Evolutionary conservation across 2,329 filamentous ascomycete species (phyloP).

Genomic region (Paraconiothyrium sp.): DNA sequence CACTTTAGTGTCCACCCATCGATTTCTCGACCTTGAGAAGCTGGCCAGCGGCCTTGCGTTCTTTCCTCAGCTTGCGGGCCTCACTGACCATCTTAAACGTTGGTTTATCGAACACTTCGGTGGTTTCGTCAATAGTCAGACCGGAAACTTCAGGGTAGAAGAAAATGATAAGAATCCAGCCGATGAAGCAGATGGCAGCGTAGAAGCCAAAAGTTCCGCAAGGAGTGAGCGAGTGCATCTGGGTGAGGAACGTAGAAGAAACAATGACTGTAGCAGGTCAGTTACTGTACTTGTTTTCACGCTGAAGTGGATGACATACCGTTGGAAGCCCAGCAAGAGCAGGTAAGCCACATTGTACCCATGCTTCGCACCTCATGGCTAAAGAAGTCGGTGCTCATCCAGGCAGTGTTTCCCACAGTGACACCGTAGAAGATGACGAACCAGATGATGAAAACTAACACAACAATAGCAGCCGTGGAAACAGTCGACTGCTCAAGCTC

Average conservation of each 20-base stretch:
- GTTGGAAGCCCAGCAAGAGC: conserved; percentile 46
- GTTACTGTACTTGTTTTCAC: not conserved
- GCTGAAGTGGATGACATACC: conserved; percentile 25
- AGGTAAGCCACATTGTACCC: conserved; percentile 61
- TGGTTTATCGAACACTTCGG: conserved; percentile 60
- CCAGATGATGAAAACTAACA: conserved; percentile 55
- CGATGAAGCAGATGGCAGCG: conserved; percentile 59
- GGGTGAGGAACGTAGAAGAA: conserved; percentile 60
- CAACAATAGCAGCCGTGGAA: conserved; percentile 47
- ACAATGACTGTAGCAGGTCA: conserved; percentile 53
- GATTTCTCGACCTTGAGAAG: conserved; percentile 14
- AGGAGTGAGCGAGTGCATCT: conserved; percentile 61
- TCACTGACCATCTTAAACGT: conserved; percentile 44
- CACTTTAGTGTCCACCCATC: conserved; percentile 16
- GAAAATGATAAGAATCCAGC: conserved; percentile 59
- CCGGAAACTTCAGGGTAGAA: conserved; percentile 61
- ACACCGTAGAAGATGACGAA: conserved; percentile 56
- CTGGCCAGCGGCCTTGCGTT: conserved; percentile 32
- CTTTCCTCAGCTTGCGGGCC: conserved; percentile 53
- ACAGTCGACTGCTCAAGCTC: conserved; percentile 47
- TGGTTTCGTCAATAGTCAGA: conserved; percentile 64
- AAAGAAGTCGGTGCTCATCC: conserved; percentile 60
- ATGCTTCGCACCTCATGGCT: conserved; percentile 60
- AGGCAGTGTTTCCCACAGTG: conserved; percentile 59
- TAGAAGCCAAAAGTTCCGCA: conserved; percentile 64